Conservation (phyloP, 2,329 filamentous ascomycete genomes). For the Hypoxylon sp. region DNA sequence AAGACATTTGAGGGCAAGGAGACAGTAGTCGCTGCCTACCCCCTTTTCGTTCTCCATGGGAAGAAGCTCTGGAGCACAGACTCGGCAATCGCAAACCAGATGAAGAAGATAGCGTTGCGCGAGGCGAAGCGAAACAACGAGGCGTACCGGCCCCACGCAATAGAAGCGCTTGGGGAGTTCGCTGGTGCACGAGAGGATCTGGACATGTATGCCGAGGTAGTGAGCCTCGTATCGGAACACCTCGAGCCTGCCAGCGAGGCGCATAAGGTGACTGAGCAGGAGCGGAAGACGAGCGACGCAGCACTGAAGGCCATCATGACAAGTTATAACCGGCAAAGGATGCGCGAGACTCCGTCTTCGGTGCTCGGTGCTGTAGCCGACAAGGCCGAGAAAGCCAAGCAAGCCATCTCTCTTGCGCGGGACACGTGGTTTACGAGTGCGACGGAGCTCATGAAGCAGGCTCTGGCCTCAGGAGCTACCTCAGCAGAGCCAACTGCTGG, state of each 20-base stretch:
- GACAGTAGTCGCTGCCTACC: conserved; percentile 79
- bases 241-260: conserved; percentile 62
- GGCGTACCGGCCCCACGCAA: conserved; percentile 79
- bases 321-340: conserved; percentile 55
- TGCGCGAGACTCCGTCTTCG: conserved; percentile 48
- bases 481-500: conserved; percentile 10
- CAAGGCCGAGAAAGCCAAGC: conserved; percentile 45
- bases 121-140: conserved; percentile 93
- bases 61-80: conserved; percentile 65
- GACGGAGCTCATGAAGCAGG: conserved; percentile 56
- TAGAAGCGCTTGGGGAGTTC: conserved; percentile 76
- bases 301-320: conserved; percentile 60
- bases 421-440: conserved; percentile 62
- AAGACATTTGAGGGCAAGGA: conserved; percentile 97
- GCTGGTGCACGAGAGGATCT: conserved; percentile 72
- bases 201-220: conserved; percentile 73
- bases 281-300: conserved; percentile 55
- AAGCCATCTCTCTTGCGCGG: conserved; percentile 54
- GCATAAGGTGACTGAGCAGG: conserved; percentile 51
- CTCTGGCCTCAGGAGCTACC: conserved; percentile 37
- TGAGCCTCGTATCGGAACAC: conserved; percentile 67
- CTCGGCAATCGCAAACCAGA: conserved; percentile 62
- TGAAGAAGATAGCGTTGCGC: conserved; percentile 81
- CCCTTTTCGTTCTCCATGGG: conserved; percentile 75
- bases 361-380: conserved; percentile 53